Base-by-base conservation (phyloP, 805 yeast genomes). In the Sungouiozyma ichnusensis region DNA sequence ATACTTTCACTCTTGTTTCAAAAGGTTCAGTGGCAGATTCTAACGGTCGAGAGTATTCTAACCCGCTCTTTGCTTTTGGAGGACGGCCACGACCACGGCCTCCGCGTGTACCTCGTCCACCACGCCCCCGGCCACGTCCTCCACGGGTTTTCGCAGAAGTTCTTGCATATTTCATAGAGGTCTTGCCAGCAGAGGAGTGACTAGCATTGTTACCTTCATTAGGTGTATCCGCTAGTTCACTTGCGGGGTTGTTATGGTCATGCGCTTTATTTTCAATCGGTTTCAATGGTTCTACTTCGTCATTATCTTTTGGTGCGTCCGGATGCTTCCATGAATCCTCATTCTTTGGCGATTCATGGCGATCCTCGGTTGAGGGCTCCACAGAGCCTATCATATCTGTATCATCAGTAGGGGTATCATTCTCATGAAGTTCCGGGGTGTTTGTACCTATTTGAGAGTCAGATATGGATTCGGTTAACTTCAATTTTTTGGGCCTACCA, bases 101-200 rank as follows among this genome's bases (percentile, higher is more conserved):
- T 20, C 47, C 46, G 5, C 47, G 47, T 14, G 54, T n/a, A n/a
- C n/a, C n/a, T n/a, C n/a, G 35, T 11, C 52, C 51, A n/a, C 48
- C 45, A 15, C 52, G 41, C 2, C 53, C 53, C 27, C 55, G 48
- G 8, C 52, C 52, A n/a, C 56, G 48, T 11, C 9, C 6, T 2
- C 53, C 56, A 15, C 52, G 41, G 3, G 44, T 43, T 20, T 48
- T 47, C 2, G 47, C 45, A 20, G 51, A 42, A 1, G 52, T 51
- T 35, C 51, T 47, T 4, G 57, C 55, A 16, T 58, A 49, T 39
- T 54, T 55, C 4, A 48, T 44, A 11, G 58, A 52, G 3, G 60
- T 55, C 39, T 55, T 55, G 1, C 58, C 60, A n/a, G 53, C 54
- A 4, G 43, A 16, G 11, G 14, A 13, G 17, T n/a, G 5, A 16